Evolutionary conservation across 257 asterid species (phyloP), one percentile per base, ranked within the genome.

Genomic region (Buddleja alternifolia): DNA sequence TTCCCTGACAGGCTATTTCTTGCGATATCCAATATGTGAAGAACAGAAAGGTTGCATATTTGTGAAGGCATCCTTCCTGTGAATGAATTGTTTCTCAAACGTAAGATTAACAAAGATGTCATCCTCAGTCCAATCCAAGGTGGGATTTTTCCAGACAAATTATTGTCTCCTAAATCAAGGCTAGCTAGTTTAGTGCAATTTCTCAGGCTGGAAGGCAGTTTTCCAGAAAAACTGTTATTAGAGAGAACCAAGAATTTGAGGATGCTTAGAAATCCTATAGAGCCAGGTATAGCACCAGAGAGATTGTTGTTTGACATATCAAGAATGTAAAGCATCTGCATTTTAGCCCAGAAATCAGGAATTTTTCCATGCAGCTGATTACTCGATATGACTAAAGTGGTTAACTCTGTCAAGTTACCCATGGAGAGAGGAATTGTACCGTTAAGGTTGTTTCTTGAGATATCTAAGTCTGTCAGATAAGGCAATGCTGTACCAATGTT

Each of bases 21-120:
- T 0, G 82, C 65, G 14, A 80, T 23, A 32, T 80, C 85, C 8
- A 80, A 34, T 52, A 80, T 65, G 74, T 76, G 82, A 39, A 80
- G 79, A 4, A 25, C 40, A 7, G 75, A 54, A 29, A 81, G 78
- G 51, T 23, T 45, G 65, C 83, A 80, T 32, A 77, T 4, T 19
- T 70, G 66, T 6, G 59, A 12, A 52, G 85, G 80, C 21, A 77
- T 57, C 4, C 12, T 41, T 39, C 85, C 80, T 0, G 48, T 62
- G n/a, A 77, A 62, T 0, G 65, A 66, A 40, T 81, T 81, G 55
- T 77, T 77, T 15, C 76, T 37, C 52, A 67, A 40, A 10, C 82
- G 71, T 15, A 81, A 69, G 54, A 81, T 81, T 21, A 42, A 39
- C 29, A 81, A 21, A 10, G 73, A 66, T 6, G 61, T 8, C 73